Conservation (phyloP, 208 protist genomes). For the Borovskyia barvae region DNA sequence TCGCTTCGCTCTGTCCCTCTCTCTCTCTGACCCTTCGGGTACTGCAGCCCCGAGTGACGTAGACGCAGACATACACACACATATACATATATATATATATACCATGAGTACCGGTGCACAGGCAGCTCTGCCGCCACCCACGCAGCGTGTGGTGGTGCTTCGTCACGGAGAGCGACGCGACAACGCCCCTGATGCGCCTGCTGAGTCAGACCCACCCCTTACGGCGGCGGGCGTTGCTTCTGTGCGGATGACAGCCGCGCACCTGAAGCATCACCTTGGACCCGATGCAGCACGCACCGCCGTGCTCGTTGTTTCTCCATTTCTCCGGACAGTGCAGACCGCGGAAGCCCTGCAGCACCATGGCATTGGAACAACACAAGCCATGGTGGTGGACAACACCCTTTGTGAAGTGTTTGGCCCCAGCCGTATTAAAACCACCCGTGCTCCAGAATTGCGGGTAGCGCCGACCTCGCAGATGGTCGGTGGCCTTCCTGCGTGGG, state of each 20-base stretch:
- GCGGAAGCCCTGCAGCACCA: constrained; percentile 45
- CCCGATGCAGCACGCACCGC: constrained; percentile 17
- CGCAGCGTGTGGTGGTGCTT: constrained; percentile 66
- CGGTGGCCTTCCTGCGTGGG: constrained; percentile 56
- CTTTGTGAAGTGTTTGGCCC: constrained; percentile 80
- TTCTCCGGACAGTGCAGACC: constrained; percentile 68
- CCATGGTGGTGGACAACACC: constrained; percentile 52
- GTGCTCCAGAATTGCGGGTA: constrained; percentile 14
- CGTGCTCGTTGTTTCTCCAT: constrained; percentile 61
- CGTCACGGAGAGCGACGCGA: constrained; percentile 85
- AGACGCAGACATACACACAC: too few relatives aligned
- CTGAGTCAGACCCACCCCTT: constrained; percentile 70
- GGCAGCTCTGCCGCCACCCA: constrained; percentile 1
- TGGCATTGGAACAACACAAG: constrained; percentile 34
- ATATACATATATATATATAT: too few relatives aligned
- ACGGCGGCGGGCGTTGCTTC: constrained; percentile 50
- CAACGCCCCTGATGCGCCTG: constrained; percentile 29
- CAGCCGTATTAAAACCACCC: constrained; percentile 49
- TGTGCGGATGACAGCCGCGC: constrained; percentile 28
- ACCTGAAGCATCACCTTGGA: constrained; percentile 37
- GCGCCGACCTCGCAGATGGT: not conserved
- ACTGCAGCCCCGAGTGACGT: too few relatives aligned
- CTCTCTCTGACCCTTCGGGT: too few relatives aligned
- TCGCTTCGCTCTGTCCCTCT: too few relatives aligned
- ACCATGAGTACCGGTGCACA: too few relatives aligned